These are phyloP conservation scores for Pelargonium australe DNA, from an alignment of 441 rosid species.

Conservation along the genomic window DNA sequence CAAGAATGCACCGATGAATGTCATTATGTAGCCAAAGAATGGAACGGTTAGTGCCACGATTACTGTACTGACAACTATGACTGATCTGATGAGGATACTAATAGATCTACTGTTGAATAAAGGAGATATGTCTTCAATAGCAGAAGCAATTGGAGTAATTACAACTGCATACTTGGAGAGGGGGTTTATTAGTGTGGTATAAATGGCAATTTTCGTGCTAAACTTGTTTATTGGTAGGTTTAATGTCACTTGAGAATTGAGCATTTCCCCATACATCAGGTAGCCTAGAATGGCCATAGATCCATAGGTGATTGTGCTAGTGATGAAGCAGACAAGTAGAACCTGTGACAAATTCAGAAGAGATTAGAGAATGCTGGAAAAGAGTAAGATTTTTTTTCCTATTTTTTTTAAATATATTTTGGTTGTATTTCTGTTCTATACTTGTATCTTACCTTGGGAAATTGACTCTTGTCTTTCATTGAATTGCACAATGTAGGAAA, in stretches of 20 bases:
- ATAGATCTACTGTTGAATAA: constrained; percentile 24
- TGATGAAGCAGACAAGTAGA: constrained; percentile 40
- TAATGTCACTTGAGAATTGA: constrained; percentile 61
- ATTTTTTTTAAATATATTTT: too few species aligned
- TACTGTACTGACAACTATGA: constrained; percentile 32
- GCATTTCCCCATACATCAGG: constrained; percentile 52
- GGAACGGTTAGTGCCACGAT: background rate
- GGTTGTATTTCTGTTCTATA: background rate
- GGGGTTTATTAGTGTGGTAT: constrained; percentile 52
- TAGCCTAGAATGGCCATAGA: constrained; percentile 60
- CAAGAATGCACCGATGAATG: background rate
- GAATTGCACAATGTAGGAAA: constrained; percentile 63
- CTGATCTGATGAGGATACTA: constrained; percentile 38
- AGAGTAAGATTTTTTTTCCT: background rate
- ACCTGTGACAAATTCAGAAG: constrained; percentile 30
- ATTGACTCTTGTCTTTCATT: constrained; percentile 57
- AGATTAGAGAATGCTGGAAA: too few species aligned
- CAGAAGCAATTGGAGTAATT: constrained; percentile 46
- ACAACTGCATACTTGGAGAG: constrained; percentile 54
- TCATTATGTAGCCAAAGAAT: background rate
- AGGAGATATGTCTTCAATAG: constrained; percentile 33
- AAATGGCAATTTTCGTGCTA: constrained; percentile 49
- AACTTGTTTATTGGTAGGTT: constrained; percentile 49
- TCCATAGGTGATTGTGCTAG: constrained; percentile 49
- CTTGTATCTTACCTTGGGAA: constrained; percentile 41